These are phyloP conservation scores for Chaetoceros tenuissimus DNA, from an alignment of 108 stramenopile genomes.

Conservation along the genomic window DNA sequence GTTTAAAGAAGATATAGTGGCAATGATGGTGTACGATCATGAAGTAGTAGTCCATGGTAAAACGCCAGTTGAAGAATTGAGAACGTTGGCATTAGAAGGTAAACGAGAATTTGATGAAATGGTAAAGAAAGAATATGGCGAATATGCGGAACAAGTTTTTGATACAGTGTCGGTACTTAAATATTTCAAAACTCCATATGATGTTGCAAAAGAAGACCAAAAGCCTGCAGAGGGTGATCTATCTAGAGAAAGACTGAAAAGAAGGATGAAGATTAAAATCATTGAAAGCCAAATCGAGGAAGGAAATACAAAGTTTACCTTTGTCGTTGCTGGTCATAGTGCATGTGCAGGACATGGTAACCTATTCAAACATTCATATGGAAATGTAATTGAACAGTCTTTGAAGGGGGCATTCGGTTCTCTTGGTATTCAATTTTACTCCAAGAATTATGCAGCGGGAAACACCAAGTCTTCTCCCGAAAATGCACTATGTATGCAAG, in stretches of 20 bases:
- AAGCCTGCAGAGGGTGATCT: neutral
- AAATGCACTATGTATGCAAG: constrained; percentile 46
- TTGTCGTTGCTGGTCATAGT: constrained; percentile 72
- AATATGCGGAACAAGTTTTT: neutral
- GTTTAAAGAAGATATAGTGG: neutral
- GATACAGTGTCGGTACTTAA: neutral
- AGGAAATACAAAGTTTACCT: constrained; percentile 28
- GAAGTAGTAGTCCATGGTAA: neutral
- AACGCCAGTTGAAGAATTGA: neutral
- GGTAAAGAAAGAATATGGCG: neutral
- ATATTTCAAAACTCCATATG: neutral
- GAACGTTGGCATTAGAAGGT: neutral
- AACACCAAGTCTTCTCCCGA: constrained; percentile 41
- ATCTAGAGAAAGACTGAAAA: constrained; percentile 9
- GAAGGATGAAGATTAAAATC: constrained; percentile 33
- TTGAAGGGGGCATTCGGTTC: constrained; percentile 35
- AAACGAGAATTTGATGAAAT: neutral
- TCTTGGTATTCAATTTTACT: constrained; percentile 53
- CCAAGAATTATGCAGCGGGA: constrained; percentile 68
- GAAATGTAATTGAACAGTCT: constrained; percentile 44
- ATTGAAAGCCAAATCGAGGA: constrained; percentile 9
- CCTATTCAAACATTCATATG: constrained; percentile 55
- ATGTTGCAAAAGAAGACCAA: neutral
- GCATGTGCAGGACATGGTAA: constrained; percentile 80
- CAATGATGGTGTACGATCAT: neutral